Evolutionary conservation across 2,329 filamentous ascomycete genomes (phyloP), one percentile per base, ranked within the genome.

Genomic region (Pseudohalonectria lignicola): DNA sequence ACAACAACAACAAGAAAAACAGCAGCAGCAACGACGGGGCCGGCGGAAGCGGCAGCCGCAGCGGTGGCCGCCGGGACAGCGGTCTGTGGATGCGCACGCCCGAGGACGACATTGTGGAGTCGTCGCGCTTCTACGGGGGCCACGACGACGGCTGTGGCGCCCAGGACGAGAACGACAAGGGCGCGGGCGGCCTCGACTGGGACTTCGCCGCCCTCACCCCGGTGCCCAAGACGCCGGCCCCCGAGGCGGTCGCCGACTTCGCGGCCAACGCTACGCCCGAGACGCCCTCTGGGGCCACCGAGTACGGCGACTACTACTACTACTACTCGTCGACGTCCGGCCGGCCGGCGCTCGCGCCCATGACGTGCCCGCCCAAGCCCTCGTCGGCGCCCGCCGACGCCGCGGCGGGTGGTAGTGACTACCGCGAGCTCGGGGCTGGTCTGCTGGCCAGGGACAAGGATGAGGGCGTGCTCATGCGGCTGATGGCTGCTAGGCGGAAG

Each of bases 401-500:
- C 23, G 13, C n/a, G 26, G 11, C 31, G 36, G n/a, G n/a, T n/a
- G n/a, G n/a, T n/a, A n/a, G n/a, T n/a, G 42, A 42, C 13, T 57
- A 53, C 42, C 45, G 53, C 23, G 57, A 66, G n/a, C 51, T 69
- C 36, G 67, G 65, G 11, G 51, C 57, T 5, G 63, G 64, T 1
- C 54, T 73, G 4, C 51, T 76, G 39, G 59, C 56, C 40, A 58
- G 56, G 36, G 63, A 71, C 36, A 73, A 73, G 56, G 70, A 79
- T 49, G 63, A 73, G 49, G 63, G 62, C 16, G 64, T 82, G 39
- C 61, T 76, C 43, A 67, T 74, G 57, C 67, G 77, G 34, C 61
- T 88, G 43, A 76, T 84, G 67, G 76, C 79, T 10, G 82, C 82
- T 1, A 68, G 82, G 43, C 69, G 84, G 43, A 86, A 85, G 71